These are phyloP conservation scores for Elsinoe ampelina DNA, from an alignment of 2,329 filamentous ascomycete genomes.

Conservation along the genomic window DNA sequence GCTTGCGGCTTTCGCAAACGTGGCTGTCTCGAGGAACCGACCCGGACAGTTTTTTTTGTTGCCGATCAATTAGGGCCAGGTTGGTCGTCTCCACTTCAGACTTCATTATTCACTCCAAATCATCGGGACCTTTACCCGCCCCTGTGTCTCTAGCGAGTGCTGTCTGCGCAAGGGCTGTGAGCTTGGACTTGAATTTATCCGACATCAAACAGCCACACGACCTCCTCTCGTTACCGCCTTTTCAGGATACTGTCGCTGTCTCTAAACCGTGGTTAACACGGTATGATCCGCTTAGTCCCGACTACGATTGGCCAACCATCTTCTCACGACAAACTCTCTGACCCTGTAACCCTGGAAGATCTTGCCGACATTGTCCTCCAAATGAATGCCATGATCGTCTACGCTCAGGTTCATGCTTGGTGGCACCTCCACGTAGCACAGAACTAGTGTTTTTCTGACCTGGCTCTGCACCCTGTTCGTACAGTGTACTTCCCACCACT, in stretches of 20 bases:
- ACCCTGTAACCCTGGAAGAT: slow-evolving; percentile 63
- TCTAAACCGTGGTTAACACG: not conserved
- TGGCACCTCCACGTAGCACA: slow-evolving; percentile 90
- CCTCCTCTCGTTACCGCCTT: no score
- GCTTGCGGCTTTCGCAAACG: slow-evolving; percentile 1
- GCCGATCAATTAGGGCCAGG: slow-evolving; percentile 2
- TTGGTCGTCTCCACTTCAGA: not conserved
- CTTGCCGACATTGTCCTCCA: slow-evolving; percentile 47
- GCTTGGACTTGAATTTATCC: no score
- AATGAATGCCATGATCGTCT: slow-evolving; percentile 2
- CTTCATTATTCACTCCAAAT: not conserved
- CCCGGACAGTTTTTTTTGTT: not conserved
- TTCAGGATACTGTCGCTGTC: no score
- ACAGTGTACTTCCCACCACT: slow-evolving; percentile 79
- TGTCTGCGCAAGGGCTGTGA: no score
- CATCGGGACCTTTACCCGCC: no score
- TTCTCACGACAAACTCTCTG: slow-evolving; percentile 68
- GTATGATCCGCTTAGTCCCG: slow-evolving; percentile 38
- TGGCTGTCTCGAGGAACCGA: not conserved
- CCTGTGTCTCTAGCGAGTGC: no score
- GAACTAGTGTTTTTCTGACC: slow-evolving; percentile 78
- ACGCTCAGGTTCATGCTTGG: slow-evolving; percentile 35
- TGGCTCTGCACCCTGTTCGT: slow-evolving; percentile 83
- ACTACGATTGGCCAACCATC: slow-evolving; percentile 79
- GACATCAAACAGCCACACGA: no score